Evolutionary conservation across 2,329 filamentous ascomycete genomes (phyloP).

Genomic region (Xylaria sp.): DNA sequence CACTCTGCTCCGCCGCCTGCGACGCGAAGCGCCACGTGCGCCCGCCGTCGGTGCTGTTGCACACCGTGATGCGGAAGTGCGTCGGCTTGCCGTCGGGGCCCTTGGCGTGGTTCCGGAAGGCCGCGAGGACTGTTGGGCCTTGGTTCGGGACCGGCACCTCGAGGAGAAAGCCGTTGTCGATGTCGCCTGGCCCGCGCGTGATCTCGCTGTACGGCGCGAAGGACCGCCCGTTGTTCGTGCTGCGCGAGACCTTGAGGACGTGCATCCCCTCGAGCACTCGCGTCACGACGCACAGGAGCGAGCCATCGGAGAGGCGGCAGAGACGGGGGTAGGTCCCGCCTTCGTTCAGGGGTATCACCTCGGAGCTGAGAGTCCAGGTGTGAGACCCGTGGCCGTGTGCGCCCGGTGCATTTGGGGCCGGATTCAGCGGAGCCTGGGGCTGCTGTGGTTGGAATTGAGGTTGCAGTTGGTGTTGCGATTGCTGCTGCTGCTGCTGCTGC

Average conservation of each 20-base stretch:
- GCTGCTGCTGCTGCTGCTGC: background rate
- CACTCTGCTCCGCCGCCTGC: slow-evolving; percentile 57
- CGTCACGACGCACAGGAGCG: slow-evolving; percentile 59
- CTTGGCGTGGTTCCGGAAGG: slow-evolving; percentile 61
- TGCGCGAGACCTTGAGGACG: slow-evolving; percentile 57
- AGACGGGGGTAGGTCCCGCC: slow-evolving; percentile 61
- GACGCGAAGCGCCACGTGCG: slow-evolving; percentile 56
- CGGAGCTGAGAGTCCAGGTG: slow-evolving; percentile 49
- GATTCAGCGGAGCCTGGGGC: background rate
- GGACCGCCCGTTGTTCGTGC: slow-evolving; percentile 55
- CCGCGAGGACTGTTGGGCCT: slow-evolving; percentile 51
- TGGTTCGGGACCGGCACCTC: slow-evolving; percentile 50
- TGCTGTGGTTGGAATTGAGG: slow-evolving; percentile 20
- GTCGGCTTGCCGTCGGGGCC: slow-evolving; percentile 48
- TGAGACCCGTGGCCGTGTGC: slow-evolving; percentile 20
- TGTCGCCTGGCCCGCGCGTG: slow-evolving; percentile 55
- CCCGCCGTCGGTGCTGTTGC: slow-evolving; percentile 58
- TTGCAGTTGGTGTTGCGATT: slow-evolving; percentile 7
- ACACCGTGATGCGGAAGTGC: slow-evolving; percentile 63
- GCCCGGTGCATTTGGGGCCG: background rate
- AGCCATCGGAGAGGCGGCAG: slow-evolving; percentile 56
- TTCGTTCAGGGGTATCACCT: slow-evolving; percentile 56
- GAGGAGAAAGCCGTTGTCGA: slow-evolving; percentile 60
- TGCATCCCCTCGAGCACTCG: slow-evolving; percentile 52
- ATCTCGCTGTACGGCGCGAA: slow-evolving; percentile 58